phyloP scores from a whole-genome alignment of 2,329 filamentous ascomycete genomes.

The Beauveria varroae region DNA sequence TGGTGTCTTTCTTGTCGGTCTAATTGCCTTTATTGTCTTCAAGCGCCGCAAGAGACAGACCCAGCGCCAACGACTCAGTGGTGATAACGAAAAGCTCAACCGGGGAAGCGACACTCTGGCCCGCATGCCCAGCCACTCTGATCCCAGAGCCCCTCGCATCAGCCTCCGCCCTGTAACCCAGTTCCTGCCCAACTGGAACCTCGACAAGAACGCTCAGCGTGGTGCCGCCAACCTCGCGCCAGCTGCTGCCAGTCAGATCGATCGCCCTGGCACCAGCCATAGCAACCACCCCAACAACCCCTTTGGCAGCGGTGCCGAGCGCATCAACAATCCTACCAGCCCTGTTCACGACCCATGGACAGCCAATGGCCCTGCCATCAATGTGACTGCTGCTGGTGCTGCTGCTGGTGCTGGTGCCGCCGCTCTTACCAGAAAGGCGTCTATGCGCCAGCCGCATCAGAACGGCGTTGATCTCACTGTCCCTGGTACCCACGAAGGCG shows the following conservation, averaged over 20 bases:
- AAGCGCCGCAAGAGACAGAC: constrained; percentile 63
- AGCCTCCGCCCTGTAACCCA: constrained; percentile 80
- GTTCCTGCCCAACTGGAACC: constrained; percentile 62
- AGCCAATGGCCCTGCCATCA: constrained; percentile 35
- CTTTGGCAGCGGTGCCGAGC: constrained; percentile 58
- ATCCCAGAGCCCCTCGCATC: constrained; percentile 60
- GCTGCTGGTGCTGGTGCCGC: constrained; percentile 30
- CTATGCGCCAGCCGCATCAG: constrained; percentile 44
- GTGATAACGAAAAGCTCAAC: constrained; percentile 59
- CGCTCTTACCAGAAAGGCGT: constrained; percentile 44
- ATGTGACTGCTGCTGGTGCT: constrained; percentile 30
- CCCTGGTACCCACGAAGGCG: constrained; percentile 25
- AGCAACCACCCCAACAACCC: constrained; percentile 57
- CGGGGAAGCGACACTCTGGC: constrained; percentile 15
- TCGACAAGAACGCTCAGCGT: constrained; percentile 35
- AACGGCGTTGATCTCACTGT: constrained; percentile 48
- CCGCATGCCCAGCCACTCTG: constrained; percentile 9
- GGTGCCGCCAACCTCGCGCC: constrained; percentile 29
- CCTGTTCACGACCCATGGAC: constrained; percentile 29
- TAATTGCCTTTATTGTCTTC: constrained; percentile 65
- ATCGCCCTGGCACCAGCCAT: constrained; percentile 38
- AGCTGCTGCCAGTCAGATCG: constrained; percentile 34
- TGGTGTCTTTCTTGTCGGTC: constrained; percentile 56
- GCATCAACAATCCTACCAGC: constrained; percentile 18
- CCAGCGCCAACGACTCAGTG: constrained; percentile 34